Evolutionary conservation across 352 stramenopile species (phyloP).

Genomic region (Blastocystis sp.): DNA sequence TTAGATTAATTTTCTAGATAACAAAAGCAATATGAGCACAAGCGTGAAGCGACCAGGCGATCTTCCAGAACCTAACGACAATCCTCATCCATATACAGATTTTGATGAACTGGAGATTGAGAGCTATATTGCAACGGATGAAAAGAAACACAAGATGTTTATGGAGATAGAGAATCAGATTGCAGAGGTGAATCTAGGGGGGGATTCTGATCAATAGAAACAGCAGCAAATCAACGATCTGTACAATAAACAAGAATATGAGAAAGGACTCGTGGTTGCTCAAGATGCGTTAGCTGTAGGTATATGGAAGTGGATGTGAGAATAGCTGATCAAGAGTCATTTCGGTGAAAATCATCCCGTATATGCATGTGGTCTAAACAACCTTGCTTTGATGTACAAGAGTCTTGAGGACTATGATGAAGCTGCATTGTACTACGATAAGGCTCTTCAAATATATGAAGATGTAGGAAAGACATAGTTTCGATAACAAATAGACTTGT

Average conservation of each 20-base stretch:
- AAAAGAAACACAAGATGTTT: conserved; percentile 57
- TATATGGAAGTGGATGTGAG: neutral
- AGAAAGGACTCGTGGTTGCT: conserved; percentile 15
- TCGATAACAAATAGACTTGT: conserved; percentile 22
- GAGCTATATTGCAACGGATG: conserved; percentile 53
- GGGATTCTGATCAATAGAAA: neutral
- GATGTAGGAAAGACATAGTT: neutral
- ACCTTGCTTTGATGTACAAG: conserved; percentile 59
- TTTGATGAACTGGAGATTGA: conserved; percentile 58
- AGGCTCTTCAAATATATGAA: conserved; percentile 57
- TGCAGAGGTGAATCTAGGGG: neutral
- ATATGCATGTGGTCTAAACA: conserved; percentile 57
- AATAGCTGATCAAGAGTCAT: conserved; percentile 35
- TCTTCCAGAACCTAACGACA: conserved; percentile 45
- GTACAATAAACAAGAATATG: conserved; percentile 26
- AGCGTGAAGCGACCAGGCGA: conserved; percentile 20
- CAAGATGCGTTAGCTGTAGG: conserved; percentile 29
- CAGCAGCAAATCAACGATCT: conserved; percentile 40
- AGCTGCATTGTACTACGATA: conserved; percentile 46
- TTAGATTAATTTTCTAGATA: neutral
- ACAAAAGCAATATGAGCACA: neutral
- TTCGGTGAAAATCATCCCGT: conserved; percentile 59
- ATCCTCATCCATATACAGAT: conserved; percentile 45
- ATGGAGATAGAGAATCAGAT: conserved; percentile 60
- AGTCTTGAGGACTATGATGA: conserved; percentile 53